Evolutionary conservation across 495 filamentous ascomycete species (phyloP), one percentile per base, ranked within the genome.

Genomic region (Penicillium crystallinum): DNA sequence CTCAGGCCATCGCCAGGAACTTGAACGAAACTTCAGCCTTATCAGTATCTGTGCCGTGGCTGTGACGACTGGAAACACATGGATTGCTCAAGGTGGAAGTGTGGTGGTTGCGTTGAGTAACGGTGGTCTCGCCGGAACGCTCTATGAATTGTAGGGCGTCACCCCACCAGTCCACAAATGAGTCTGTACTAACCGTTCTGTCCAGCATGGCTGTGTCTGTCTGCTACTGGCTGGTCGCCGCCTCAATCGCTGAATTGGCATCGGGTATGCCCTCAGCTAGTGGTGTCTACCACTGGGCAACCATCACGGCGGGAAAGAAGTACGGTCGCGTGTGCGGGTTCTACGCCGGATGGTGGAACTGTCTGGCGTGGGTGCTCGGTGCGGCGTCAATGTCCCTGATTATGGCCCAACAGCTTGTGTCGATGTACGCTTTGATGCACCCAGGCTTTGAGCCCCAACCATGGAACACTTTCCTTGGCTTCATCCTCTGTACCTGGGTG

Each of bases 231-330:
- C 58, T 80, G 22, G 75, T 81, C 31, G 76, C 77, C 1, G 77
- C 81, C 4, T 84, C 79, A 3, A 79, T 88, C 30, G 81, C 83
- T 7, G 81, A 92, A 72, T 74, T 93, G 54, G 88, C 89, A 23
- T 91, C 88, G 4, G 80, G 86, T 5, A 86, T 95, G 62, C 88
- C 89, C 11, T 90, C 87, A 0, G 75, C 84, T n/a, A 86, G 83
- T 50, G 88, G 89, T 54, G 71, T 95, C 2, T 92, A 92, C 56
- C 89, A 93, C 64, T 93, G 88, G 88, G 87, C 88, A 4, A 83
- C 84, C 0, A 77, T 91, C 14, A 88, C 88, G 0, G 82, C 81
- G 5, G 87, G 87, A 9, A 35, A 14, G 2, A 79, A 72, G 39
- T 86, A 83, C 64, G 89, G 89, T 27, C 79, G 87, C 12, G 62